Percentiles rank a stretch among this genome's conserved stretches.
Evolutionary conservation across 2,329 filamentous ascomycete genomes (phyloP).

Genomic region (Penicillium griseofulvum): DNA sequence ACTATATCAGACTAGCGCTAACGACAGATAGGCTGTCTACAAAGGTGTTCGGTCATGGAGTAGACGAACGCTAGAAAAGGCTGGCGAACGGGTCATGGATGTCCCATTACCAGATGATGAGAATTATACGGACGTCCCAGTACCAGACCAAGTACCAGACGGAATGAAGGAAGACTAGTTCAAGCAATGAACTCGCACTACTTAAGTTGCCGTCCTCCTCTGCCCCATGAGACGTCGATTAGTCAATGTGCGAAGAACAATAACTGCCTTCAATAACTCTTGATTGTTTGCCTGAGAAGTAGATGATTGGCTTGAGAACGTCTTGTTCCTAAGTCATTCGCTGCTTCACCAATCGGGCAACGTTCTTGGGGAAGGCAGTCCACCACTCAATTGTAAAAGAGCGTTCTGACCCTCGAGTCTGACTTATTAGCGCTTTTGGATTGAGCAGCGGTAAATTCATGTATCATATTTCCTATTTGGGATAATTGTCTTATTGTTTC

Average conservation of each 20-base stretch:
- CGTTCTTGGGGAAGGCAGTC: slow-evolving; percentile 31
- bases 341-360: slow-evolving; percentile 26
- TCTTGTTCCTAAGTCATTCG: slow-evolving; percentile 32
- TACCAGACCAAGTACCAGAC: neutral
- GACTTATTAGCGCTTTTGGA: slow-evolving; percentile 23
- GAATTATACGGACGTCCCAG: slow-evolving; percentile 45
- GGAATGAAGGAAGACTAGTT: slow-evolving; percentile 44
- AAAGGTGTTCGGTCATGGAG: slow-evolving; percentile 75
- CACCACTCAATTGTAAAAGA: slow-evolving; percentile 27
- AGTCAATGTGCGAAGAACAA: slow-evolving; percentile 92
- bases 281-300: slow-evolving; percentile 26
- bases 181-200: slow-evolving; percentile 63
- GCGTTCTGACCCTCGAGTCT: slow-evolving; percentile 16
- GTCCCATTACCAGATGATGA: slow-evolving; percentile 57
- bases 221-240: slow-evolving; percentile 81
- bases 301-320: slow-evolving; percentile 24
- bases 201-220: slow-evolving; percentile 89
- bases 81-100: slow-evolving; percentile 78
- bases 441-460: slow-evolving; percentile 32
- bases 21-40: slow-evolving; percentile 65
- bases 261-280: slow-evolving; percentile 37
- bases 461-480: neutral
- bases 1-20: slow-evolving; percentile 8
- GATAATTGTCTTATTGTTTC: neutral
- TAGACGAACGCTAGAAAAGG: slow-evolving; percentile 68